A percentile compares a stretch with the other conserved stretches of the same genome.
Conservation (phyloP, 176 grass and related monocot species). For the Melocanna baccifera region DNA sequence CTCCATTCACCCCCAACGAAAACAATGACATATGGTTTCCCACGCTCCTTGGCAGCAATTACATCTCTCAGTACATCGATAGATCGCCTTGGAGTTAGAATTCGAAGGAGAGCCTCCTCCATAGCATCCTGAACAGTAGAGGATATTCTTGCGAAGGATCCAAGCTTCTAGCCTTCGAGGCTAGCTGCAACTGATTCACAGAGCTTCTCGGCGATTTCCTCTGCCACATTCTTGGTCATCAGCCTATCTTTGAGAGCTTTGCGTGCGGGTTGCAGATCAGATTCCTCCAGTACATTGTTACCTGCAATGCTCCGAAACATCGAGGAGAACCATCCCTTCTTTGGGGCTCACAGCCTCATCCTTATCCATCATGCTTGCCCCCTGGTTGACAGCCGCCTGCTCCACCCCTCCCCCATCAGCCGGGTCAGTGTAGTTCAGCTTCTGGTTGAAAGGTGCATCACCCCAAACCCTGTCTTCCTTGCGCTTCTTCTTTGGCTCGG, state of each 20-base stretch:
- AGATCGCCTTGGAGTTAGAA: constrained; percentile 84
- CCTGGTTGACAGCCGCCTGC: constrained; percentile 33
- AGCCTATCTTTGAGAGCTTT: constrained; percentile 83
- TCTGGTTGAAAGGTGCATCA: constrained; percentile 47
- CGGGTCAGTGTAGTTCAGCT: constrained; percentile 72
- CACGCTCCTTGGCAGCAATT: constrained; percentile 86
- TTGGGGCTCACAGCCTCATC: constrained; percentile 57
- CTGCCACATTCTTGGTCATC: constrained; percentile 87
- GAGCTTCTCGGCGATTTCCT: constrained; percentile 94
- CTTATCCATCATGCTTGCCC: constrained; percentile 94
- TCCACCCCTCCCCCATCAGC: constrained; percentile 62
- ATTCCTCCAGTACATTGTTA: constrained; percentile 60
- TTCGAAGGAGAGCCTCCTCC: constrained; percentile 88
- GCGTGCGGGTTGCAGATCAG: constrained; percentile 64
- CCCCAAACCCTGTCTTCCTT: constrained; percentile 87
- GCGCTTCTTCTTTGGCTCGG: constrained; percentile 39
- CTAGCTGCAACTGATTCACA: constrained; percentile 87
- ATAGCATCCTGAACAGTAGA: constrained; percentile 92
- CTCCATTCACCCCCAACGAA: constrained; percentile 94
- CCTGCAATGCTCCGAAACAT: constrained; percentile 82
- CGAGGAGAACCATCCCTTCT: constrained; percentile 78
- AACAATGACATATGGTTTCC: constrained; percentile 91
- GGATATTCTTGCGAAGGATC: constrained; percentile 92
- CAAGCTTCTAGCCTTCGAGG: constrained; percentile 89
- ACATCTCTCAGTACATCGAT: constrained; percentile 94